Evolutionary conservation across 495 filamentous ascomycete genomes (phyloP), one percentile per base, ranked within the genome.

Genomic region (Penicillium coffeae): DNA sequence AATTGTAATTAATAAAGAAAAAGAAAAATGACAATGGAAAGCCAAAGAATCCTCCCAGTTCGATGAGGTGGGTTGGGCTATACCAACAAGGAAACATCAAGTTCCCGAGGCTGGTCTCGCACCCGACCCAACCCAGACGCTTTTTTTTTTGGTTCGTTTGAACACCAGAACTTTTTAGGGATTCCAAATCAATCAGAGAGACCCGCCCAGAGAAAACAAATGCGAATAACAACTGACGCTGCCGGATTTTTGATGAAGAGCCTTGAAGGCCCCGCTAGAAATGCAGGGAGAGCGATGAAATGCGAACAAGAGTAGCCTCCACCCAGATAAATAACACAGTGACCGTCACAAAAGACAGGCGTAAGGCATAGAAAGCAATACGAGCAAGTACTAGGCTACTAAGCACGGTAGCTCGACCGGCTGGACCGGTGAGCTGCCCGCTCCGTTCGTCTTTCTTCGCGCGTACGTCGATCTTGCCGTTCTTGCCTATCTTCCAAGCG

Each of bases 361-460:
- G 4, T 30, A 4, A 30, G 25, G 25, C n/a, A n/a, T n/a, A n/a
- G n/a, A n/a, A n/a, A n/a, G n/a, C n/a, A n/a, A 30, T 10, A 30
- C 25, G 10, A 10, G 25, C 25, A 30, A 30, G 10, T 30, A 30
- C 25, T 30, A 30, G 25, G 10, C 25, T 36, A 45, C 30, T 56
- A 21, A 60, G 25, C 49, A 39, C 63, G 62, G 45, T 71, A 74
- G 47, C 48, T 60, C 8, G 72, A 74, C 45, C 64, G 65, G 50
- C 64, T 69, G 20, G 66, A 69, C 27, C 67, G 65, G 38, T 65
- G 66, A 54, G 59, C 69, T 18, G 52, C 61, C 10, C 64, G 65
- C n/a, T 75, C 72, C 6, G 68, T 69, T 38, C 65, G 65, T 34
- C 59, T 62, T 37, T 72, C 70, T 21, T 45, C 42, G 14, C 42